Evolutionary conservation across 176 grass and related monocot genomes (phyloP).

Genomic region (Canna indica): DNA sequence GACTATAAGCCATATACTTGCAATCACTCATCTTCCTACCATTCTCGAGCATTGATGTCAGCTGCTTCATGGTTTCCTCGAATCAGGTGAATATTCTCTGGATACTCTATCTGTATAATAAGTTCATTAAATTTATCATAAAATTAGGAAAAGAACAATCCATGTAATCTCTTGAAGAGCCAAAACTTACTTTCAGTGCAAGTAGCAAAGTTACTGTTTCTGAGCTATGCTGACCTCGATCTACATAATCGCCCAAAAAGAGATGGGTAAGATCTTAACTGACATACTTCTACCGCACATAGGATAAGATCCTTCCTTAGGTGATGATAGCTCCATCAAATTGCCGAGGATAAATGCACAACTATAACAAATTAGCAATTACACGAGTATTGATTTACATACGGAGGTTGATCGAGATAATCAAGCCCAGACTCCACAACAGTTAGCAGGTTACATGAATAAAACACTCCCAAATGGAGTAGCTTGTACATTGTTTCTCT

Average conservation of each 20-base stretch:
- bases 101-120: conserved; percentile 80
- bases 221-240: conserved; percentile 89
- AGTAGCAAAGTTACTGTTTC: conserved; percentile 95
- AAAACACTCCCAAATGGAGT: too few species aligned
- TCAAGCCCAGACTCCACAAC: too few species aligned
- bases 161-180: conserved; percentile 7
- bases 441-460: too few species aligned
- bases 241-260: conserved; percentile 99
- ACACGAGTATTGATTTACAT: too few species aligned
- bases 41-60: conserved; percentile 98
- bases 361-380: too few species aligned
- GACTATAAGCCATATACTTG: background rate
- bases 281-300: too few species aligned
- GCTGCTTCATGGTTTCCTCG: conserved; percentile 98
- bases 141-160: conserved; percentile 23
- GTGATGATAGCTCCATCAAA: too few species aligned
- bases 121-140: conserved; percentile 7
- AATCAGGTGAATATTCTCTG: conserved; percentile 80
- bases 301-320: too few species aligned
- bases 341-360: too few species aligned
- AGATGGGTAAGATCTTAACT: conserved; percentile 64
- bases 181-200: conserved; percentile 75
- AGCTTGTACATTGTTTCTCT: too few species aligned
- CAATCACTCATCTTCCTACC: conserved; percentile 35
- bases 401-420: too few species aligned